Evolutionary conservation across 805 yeast species (phyloP), one percentile per base, ranked within the genome.

Genomic region (Candida suzukii): DNA sequence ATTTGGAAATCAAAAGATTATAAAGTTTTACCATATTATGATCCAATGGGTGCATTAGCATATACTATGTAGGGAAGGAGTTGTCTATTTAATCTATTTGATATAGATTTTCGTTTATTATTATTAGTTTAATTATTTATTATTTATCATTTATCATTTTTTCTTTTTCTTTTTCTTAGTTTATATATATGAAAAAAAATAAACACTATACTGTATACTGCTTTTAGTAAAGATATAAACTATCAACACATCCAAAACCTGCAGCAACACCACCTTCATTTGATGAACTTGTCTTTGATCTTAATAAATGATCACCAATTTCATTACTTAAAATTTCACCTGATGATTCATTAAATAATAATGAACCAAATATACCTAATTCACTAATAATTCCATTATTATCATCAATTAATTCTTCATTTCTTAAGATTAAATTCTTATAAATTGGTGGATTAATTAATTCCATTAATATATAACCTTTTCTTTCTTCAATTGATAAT

Each of bases 251-350:
- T 7, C 98, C 99, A 63, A 86, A 91, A 1, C 99, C 99, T 14
- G 99, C 99, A 19, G 98, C 98, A 27, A 93, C 97, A 31, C 99
- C 99, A 30, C 99, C 99, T 67, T 93, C 99, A 61, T 93, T 81
- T 41, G 95, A 83, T 3, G 83, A 67, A 48, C 86, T 83, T 43
- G 88, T 78, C 61, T 93, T 93, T 0, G 96, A 84, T 64, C 99
- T 78, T 51, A 93, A 67, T 48, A 93, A 69, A 78, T 86, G 87
- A 6, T 97, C 98, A 2, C 88, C 78, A 47, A 74, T 74, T 32
- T 76, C 76, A 59, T 93, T 93, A 41, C 66, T 57, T 30, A 76
- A 52, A 11, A 83, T 65, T 28, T 74, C 67, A 3, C 84, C 82
- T 1, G 72, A 58, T 10, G 68, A 56, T 46, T 79, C 82, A 58